A percentile compares a stretch with the other conserved stretches of the same genome.
These are phyloP conservation scores for Berkeleyomyces basicola DNA, from an alignment of 2,329 filamentous ascomycete genomes.

Conservation along the genomic window DNA sequence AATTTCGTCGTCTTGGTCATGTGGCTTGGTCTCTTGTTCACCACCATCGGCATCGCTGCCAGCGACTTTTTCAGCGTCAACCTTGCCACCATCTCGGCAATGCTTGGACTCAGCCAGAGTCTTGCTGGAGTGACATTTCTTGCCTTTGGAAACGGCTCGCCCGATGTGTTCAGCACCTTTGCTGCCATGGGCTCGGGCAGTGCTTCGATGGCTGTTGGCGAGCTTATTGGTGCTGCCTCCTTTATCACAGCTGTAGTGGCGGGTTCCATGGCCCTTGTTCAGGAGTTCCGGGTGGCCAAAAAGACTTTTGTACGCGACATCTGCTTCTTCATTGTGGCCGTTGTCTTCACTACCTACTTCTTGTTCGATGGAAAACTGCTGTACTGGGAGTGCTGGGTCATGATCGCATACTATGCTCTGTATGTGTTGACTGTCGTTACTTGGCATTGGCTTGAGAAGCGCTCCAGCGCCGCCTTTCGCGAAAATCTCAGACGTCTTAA, in stretches of 20 bases:
- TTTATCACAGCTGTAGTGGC: slow-evolving; percentile 96
- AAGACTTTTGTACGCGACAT: slow-evolving; percentile 87
- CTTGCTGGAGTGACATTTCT: slow-evolving; percentile 91
- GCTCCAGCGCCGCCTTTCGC: not conserved
- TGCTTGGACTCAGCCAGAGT: slow-evolving; percentile 88
- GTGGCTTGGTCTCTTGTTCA: slow-evolving; percentile 85
- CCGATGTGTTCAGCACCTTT: slow-evolving; percentile 96
- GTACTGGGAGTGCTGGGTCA: slow-evolving; percentile 75
- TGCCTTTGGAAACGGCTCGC: slow-evolving; percentile 93
- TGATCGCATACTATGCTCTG: slow-evolving; percentile 82
- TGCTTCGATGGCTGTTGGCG: slow-evolving; percentile 89
- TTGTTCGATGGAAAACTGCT: slow-evolving; percentile 69
- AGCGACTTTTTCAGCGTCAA: slow-evolving; percentile 99
- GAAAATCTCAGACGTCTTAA: slow-evolving; percentile 12
- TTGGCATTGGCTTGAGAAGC: slow-evolving; percentile 57
- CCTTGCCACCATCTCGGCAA: slow-evolving; percentile 74
- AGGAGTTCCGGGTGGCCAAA: slow-evolving; percentile 79
- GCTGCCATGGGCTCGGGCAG: slow-evolving; percentile 95
- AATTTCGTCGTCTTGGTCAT: slow-evolving; percentile 63
- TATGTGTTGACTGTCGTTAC: slow-evolving; percentile 78
- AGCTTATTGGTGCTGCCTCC: slow-evolving; percentile 82
- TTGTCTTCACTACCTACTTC: slow-evolving; percentile 74
- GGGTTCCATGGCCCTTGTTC: slow-evolving; percentile 91
- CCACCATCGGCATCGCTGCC: slow-evolving; percentile 90
- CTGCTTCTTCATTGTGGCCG: slow-evolving; percentile 75